These are phyloP conservation scores for Ziziphus jujuba DNA, from an alignment of 306 rosid genomes.

Conservation along the genomic window DNA sequence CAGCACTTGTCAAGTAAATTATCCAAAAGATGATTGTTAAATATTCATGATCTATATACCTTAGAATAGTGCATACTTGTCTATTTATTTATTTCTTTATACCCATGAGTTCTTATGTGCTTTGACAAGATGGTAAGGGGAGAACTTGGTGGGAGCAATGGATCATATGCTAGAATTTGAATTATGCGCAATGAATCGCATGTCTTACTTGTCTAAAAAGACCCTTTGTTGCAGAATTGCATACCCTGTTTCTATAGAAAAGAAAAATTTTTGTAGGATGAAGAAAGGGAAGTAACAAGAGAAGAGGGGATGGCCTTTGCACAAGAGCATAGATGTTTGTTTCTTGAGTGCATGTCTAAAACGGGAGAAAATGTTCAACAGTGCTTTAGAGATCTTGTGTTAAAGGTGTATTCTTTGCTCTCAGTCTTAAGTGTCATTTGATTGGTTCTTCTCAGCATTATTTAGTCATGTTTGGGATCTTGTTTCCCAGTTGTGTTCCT, in stretches of 20 bases:
- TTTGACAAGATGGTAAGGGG: background rate
- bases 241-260: background rate
- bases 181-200: too few species aligned
- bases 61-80: too few species aligned
- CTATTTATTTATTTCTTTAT: background rate
- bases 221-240: background rate
- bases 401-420: slow-evolving; percentile 49
- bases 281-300: slow-evolving; percentile 66
- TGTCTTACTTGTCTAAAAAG: too few species aligned
- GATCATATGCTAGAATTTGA: too few species aligned
- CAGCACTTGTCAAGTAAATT: too few species aligned
- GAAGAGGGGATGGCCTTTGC: slow-evolving; percentile 92
- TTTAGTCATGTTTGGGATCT: too few species aligned
- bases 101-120: background rate
- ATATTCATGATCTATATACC: too few species aligned
- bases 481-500: too few species aligned
- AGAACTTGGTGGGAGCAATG: too few species aligned
- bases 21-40: too few species aligned
- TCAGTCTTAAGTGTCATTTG: background rate
- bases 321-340: slow-evolving; percentile 59
- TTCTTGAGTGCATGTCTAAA: slow-evolving; percentile 85
- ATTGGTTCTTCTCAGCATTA: background rate
- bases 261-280: slow-evolving; percentile 45
- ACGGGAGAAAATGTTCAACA: slow-evolving; percentile 75
- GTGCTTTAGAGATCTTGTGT: slow-evolving; percentile 66